A percentile compares a stretch with the other conserved stretches of the same genome.
phyloP scores from a whole-genome alignment of 768 basidiomycete genomes.

The Hemileccinum impolitum region DNA sequence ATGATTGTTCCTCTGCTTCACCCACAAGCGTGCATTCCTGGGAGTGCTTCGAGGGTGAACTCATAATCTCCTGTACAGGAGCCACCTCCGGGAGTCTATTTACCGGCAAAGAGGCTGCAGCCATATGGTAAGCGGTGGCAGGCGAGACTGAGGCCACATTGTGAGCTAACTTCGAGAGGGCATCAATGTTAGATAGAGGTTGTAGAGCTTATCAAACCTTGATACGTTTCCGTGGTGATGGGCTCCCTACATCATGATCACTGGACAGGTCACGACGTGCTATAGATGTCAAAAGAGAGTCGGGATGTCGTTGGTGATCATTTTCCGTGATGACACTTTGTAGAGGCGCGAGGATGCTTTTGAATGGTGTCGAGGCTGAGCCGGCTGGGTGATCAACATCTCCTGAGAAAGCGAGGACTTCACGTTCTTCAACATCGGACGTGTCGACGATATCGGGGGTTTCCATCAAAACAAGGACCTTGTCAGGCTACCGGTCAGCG shows the following conservation, averaged over 20 bases:
- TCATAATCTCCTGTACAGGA: background rate
- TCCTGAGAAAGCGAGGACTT: slow-evolving; percentile 33
- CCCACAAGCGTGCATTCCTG: background rate
- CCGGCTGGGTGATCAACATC: background rate
- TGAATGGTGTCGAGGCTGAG: background rate
- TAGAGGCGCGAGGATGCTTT: slow-evolving; percentile 1
- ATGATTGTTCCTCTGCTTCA: background rate
- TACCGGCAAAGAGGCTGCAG: background rate
- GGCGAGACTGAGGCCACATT: background rate
- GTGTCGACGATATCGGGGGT: slow-evolving; percentile 52
- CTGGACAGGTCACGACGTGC: slow-evolving; percentile 2
- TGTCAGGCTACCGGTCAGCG: background rate
- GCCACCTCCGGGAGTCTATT: background rate
- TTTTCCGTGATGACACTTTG: background rate
- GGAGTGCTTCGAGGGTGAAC: background rate
- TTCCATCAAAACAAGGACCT: slow-evolving; percentile 14
- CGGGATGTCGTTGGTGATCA: background rate
- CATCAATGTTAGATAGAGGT: slow-evolving; percentile 8
- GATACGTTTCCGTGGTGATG: slow-evolving; percentile 37
- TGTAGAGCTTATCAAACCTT: slow-evolving; percentile 25
- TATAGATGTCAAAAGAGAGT: background rate
- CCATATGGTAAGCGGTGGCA: background rate
- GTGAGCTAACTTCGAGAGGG: slow-evolving; percentile 19
- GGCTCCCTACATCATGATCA: slow-evolving; percentile 8
- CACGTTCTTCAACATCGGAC: slow-evolving; percentile 60